These are phyloP conservation scores for Aspergillus sp. DNA, from an alignment of 2,329 filamentous ascomycete species.

Conservation along the genomic window DNA sequence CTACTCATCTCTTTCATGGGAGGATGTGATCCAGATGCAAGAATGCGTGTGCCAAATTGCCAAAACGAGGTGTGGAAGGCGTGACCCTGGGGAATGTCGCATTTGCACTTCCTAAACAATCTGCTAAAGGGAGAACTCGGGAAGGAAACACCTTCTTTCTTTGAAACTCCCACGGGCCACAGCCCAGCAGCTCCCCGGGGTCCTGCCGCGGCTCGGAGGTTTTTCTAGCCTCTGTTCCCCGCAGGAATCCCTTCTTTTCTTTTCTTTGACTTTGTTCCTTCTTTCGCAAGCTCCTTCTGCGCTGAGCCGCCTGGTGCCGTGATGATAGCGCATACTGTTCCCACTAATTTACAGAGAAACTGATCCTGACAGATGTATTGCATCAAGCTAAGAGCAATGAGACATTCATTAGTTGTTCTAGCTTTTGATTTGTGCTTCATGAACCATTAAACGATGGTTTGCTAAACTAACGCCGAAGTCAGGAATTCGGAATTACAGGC, in stretches of 20 bases:
- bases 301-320: not conserved
- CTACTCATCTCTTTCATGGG: constrained; percentile 4
- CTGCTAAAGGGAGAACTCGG: not conserved
- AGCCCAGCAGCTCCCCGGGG: not conserved
- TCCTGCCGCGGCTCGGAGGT: constrained; percentile 13
- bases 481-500: constrained; percentile 21
- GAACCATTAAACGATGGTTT: constrained; percentile 21
- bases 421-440: constrained; percentile 26
- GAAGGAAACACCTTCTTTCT: constrained; percentile 2
- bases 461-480: constrained; percentile 28
- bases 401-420: constrained; percentile 32
- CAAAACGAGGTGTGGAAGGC: not conserved
- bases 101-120: not conserved
- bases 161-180: not conserved
- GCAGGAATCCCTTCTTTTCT: not conserved
- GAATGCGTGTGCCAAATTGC: not conserved
- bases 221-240: constrained; percentile 7
- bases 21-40: not conserved
- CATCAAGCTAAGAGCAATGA: not conserved
- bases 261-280: not conserved
- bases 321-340: not conserved
- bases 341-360: not conserved
- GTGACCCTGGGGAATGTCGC: not conserved
- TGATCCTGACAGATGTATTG: not conserved
- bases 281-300: not conserved